These are phyloP conservation scores for Paecilomyces sp. DNA, from an alignment of 2,329 filamentous ascomycete genomes.

Conservation along the genomic window DNA sequence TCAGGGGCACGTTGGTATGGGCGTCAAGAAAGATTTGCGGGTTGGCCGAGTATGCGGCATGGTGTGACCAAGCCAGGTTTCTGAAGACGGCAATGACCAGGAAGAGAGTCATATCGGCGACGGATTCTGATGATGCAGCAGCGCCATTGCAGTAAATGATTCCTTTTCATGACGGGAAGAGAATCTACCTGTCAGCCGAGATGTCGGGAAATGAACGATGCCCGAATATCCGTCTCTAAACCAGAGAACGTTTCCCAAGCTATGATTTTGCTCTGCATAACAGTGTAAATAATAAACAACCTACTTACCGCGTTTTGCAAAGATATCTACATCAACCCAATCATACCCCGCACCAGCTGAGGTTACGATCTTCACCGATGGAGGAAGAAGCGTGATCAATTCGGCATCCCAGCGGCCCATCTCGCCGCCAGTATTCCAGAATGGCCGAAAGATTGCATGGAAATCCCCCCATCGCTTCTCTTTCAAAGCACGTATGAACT, in stretches of 20 bases:
- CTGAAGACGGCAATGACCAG: slow-evolving; percentile 44
- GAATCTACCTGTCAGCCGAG: not conserved
- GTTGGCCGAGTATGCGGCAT: slow-evolving; percentile 40
- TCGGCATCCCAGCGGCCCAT: slow-evolving; percentile 60
- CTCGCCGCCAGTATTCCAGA: slow-evolving; percentile 58
- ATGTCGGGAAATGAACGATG: not conserved
- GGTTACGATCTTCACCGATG: slow-evolving; percentile 54
- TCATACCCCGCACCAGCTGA: slow-evolving; percentile 61
- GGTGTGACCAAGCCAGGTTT: slow-evolving; percentile 42
- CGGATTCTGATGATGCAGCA: slow-evolving; percentile 36
- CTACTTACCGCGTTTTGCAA: slow-evolving; percentile 23
- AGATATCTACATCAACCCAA: slow-evolving; percentile 53
- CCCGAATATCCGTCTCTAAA: not conserved
- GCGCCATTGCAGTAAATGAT: slow-evolving; percentile 42
- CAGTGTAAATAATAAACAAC: slow-evolving; percentile 9
- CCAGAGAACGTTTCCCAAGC: not conserved
- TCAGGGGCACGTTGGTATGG: slow-evolving; percentile 22
- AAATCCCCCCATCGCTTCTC: slow-evolving; percentile 29
- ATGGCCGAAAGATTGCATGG: slow-evolving; percentile 47
- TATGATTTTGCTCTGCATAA: not conserved
- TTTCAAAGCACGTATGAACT: slow-evolving; percentile 33
- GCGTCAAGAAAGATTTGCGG: slow-evolving; percentile 9
- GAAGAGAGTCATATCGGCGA: slow-evolving; percentile 37
- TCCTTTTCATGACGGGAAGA: slow-evolving; percentile 7
- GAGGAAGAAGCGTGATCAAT: slow-evolving; percentile 50